Percentiles rank a stretch among this genome's conserved stretches.
Conservation (phyloP, 352 stramenopile species). For the Globisporangium megalacanthum region DNA sequence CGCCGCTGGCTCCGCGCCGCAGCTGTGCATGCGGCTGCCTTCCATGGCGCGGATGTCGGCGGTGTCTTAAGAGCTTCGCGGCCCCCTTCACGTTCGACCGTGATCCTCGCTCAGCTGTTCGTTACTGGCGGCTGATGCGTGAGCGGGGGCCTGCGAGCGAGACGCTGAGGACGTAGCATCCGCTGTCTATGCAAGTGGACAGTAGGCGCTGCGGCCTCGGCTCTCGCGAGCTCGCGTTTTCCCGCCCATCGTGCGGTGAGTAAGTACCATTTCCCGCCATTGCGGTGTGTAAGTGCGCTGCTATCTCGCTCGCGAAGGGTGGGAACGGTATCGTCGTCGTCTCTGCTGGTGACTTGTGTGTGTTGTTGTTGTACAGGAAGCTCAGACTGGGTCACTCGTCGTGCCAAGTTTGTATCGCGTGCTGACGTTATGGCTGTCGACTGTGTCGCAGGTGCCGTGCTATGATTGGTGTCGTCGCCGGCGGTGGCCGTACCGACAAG, state of each 20-base stretch:
- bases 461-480: constrained; percentile 97
- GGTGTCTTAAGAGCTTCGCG: constrained; percentile 13
- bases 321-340: constrained; percentile 1
- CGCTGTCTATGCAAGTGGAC: constrained; percentile 1
- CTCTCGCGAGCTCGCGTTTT: constrained; percentile 18
- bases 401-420: background rate
- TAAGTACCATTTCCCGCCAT: constrained; percentile 61
- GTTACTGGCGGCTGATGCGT: constrained; percentile 2
- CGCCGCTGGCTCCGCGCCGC: background rate
- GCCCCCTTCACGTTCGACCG: constrained; percentile 1
- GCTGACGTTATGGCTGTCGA: constrained; percentile 13
- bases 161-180: constrained; percentile 3
- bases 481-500: constrained; percentile 98
- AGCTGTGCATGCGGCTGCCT: background rate
- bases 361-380: constrained; percentile 4
- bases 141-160: constrained; percentile 3
- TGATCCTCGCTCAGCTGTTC: constrained; percentile 2
- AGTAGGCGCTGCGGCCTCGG: no score
- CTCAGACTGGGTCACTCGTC: background rate
- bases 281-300: constrained; percentile 28
- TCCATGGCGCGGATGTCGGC: background rate
- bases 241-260: constrained; percentile 71
- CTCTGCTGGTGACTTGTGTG: background rate
- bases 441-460: constrained; percentile 86
- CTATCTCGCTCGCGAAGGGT: constrained; percentile 12